Conservation (phyloP, 2,329 filamentous ascomycete genomes). For the Exophiala sp. region DNA sequence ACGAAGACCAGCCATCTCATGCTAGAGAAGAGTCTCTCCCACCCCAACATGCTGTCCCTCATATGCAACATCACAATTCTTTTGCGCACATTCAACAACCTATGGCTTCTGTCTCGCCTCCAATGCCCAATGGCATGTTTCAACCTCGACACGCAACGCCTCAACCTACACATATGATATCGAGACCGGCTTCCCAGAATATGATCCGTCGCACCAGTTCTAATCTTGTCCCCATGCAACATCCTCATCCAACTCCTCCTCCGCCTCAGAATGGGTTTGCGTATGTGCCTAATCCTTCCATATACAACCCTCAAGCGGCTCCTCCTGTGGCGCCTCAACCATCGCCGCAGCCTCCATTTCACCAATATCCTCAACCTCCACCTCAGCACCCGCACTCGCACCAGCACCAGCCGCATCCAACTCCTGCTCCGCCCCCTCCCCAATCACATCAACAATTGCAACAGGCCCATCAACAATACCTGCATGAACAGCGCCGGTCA, state of each 20-base stretch:
- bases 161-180: slow-evolving; percentile 63
- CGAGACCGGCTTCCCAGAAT: slow-evolving; percentile 73
- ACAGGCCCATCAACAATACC: slow-evolving; percentile 61
- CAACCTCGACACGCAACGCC: slow-evolving; percentile 72
- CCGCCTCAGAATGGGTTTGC: slow-evolving; percentile 64
- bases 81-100: slow-evolving; percentile 77
- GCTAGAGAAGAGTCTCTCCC: slow-evolving; percentile 60
- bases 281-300: slow-evolving; percentile 78
- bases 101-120: slow-evolving; percentile 81
- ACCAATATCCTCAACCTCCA: slow-evolving; percentile 35
- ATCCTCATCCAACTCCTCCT: slow-evolving; percentile 56
- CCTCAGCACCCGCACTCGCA: slow-evolving; percentile 29
- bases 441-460: slow-evolving; percentile 39
- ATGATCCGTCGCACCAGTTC: slow-evolving; percentile 69
- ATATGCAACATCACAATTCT: slow-evolving; percentile 60
- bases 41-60: slow-evolving; percentile 49
- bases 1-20: slow-evolving; percentile 48
- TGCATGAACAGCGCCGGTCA: slow-evolving; percentile 68
- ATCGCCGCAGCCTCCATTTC: slow-evolving; percentile 35
- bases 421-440: slow-evolving; percentile 40
- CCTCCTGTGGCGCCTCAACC: slow-evolving; percentile 32
- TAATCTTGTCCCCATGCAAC: slow-evolving; percentile 61
- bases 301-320: slow-evolving; percentile 65
- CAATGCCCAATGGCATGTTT: slow-evolving; percentile 72
- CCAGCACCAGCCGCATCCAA: slow-evolving; percentile 41